Evolutionary conservation across 2,329 filamentous ascomycete genomes (phyloP), one percentile per base, ranked within the genome.

Genomic region (Penicillium digitatum): DNA sequence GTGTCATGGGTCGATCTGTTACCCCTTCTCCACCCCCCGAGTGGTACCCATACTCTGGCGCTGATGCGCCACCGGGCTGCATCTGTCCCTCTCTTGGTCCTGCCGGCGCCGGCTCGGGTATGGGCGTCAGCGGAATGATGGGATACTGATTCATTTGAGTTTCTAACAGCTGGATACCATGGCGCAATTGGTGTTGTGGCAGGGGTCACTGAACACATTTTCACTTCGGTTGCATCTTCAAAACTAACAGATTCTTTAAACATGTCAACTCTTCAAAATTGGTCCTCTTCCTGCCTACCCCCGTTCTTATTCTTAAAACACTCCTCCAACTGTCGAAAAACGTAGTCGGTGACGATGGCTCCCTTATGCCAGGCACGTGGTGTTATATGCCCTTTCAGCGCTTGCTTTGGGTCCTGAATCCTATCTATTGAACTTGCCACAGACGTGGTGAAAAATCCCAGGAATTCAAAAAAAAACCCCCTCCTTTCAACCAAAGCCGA

Each of bases 1-100:
- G 63, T 11, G 61, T 47, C 11, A 58, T 65, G 57, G 62, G 62
- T 10, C 53, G 60, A 40, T 57, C 60, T n/a, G 29, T 55, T 9
- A 18, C 35, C 12, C 57, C 60, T 3, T 56, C 59, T 26, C 46
- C 59, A 3, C 52, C 58, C 7, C 56, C 58, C 11, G 62, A 50
- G 5, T 62, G 58, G 59, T 50, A 42, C 12, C 43, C 58, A 3
- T 57, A 58, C 34, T 42, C 52, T 22, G 10, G 51, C 3, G 44
- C 45, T 12, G 56, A 57, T 43, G 20, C 47, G n/a, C 63, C 62
- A 2, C 54, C 62, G 16, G 63, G 63, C 1, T 65, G 63, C 46
- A 52, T 65, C 10, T 65, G 63, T 39, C 62, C 63, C 5, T 63
- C 63, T 27, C 7, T 62, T 34, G 43, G 52, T 9, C 50, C 60